Percentiles rank a stretch among this genome's conserved stretches.
phyloP scores from a whole-genome alignment of 2,329 filamentous ascomycete genomes.

The Penicillium sp. region DNA sequence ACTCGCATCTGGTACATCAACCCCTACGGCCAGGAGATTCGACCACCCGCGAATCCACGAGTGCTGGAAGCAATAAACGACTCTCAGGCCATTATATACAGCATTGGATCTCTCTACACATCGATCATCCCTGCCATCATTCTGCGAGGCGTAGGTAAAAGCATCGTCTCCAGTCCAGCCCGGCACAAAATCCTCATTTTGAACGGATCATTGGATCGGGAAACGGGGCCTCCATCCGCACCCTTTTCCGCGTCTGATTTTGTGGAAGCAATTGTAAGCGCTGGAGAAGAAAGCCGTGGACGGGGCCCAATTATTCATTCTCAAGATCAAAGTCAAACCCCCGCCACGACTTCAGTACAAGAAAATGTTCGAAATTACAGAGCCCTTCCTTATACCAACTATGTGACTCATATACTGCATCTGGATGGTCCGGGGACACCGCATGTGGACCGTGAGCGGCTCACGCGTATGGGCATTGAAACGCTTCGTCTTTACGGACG shows the following conservation, averaged over 20 bases:
- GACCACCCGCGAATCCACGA: constrained; percentile 70
- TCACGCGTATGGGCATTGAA: constrained; percentile 63
- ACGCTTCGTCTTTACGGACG: constrained; percentile 68
- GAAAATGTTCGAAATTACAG: constrained; percentile 5
- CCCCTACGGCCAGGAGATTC: constrained; percentile 93
- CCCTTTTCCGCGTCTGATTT: constrained; percentile 73
- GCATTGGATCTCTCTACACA: constrained; percentile 88
- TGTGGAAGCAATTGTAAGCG: constrained; percentile 66
- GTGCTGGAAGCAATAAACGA: constrained; percentile 60
- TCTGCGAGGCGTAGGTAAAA: constrained; percentile 63
- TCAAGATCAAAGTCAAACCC: background rate
- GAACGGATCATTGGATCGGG: constrained; percentile 74
- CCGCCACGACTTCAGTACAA: constrained; percentile 7
- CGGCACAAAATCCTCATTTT: constrained; percentile 71
- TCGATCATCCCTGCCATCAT: constrained; percentile 77
- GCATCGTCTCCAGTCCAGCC: constrained; percentile 45
- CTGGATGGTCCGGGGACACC: constrained; percentile 64
- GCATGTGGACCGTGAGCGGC: constrained; percentile 55
- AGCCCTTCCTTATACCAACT: constrained; percentile 50
- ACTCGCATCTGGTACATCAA: constrained; percentile 93
- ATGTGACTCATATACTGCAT: constrained; percentile 77
- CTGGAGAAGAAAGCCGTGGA: constrained; percentile 60
- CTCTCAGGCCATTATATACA: constrained; percentile 69
- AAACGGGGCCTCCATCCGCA: constrained; percentile 61
- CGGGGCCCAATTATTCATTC: constrained; percentile 18